A percentile compares a stretch with the other conserved stretches of the same genome.
Evolutionary conservation across 2,329 filamentous ascomycete genomes (phyloP).

Genomic region (Colletotrichum theobromicola): DNA sequence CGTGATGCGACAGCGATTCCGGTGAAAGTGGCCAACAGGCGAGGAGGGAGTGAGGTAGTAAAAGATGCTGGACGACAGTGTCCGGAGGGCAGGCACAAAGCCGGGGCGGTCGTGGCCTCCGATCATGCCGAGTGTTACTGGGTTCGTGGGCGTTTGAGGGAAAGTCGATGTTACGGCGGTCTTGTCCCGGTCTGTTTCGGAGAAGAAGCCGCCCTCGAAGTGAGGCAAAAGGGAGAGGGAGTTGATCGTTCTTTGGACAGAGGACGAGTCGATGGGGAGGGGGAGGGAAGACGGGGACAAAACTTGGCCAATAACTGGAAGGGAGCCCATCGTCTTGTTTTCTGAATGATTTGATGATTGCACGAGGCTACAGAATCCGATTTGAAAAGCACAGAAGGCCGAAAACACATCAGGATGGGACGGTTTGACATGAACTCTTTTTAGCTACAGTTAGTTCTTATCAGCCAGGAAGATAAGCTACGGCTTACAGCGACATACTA

Average conservation of each 20-base stretch:
- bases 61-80: background rate
- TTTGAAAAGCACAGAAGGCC: background rate
- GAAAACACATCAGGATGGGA: background rate
- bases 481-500: background rate
- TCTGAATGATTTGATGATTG: background rate
- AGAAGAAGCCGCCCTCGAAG: slow-evolving; percentile 69
- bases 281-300: slow-evolving; percentile 8
- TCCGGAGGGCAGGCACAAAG: background rate
- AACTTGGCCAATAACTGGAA: background rate
- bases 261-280: slow-evolving; percentile 10
- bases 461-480: background rate
- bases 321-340: background rate
- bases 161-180: slow-evolving; percentile 62
- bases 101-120: background rate
- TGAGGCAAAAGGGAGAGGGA: slow-evolving; percentile 57
- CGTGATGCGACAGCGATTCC: slow-evolving; percentile 65
- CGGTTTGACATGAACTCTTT: background rate
- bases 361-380: background rate
- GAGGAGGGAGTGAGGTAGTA: slow-evolving; percentile 62
- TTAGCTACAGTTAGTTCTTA: background rate
- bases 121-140: slow-evolving; percentile 46
- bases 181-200: slow-evolving; percentile 62
- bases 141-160: slow-evolving; percentile 39
- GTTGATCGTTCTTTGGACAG: slow-evolving; percentile 29
- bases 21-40: slow-evolving; percentile 66